Base-by-base conservation (phyloP, 1,139 yeast species). In the Debaryomyces coudertii region DNA sequence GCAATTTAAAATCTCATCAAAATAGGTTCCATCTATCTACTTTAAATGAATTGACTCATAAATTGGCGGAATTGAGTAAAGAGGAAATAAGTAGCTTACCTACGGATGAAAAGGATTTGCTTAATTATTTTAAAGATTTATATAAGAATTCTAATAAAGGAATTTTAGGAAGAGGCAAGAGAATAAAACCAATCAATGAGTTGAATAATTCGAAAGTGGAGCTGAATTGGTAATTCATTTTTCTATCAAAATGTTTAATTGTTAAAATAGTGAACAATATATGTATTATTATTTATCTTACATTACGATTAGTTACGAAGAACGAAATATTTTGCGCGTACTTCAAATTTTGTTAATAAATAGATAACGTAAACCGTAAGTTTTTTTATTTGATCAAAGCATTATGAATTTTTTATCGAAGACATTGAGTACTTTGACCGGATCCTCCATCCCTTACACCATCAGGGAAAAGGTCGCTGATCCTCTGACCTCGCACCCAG, bases 1-100 rank as follows among this genome's bases (percentile, higher is more conserved):
- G 97, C 2, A 92, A 92, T 62, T 77, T 92, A 70, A 92, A 92
- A 66, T 87, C 96, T 0, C 98, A 92, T 65, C 98, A 92, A 62
- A 92, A 90, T 66, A 76, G 92, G 57, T 90, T 90, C 62, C 98
- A 92, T 66, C 68, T 82, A 51, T 81, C 80, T 14, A 83, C 95
- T 0, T 75, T 92, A 54, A 81, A 80, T 53, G 72, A 72, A 40
- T 69, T 90, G 55, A 87, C 95, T 5, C 76, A 71, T 43, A 80
- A 77, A 53, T 67, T 86, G 51, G 90, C 90, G 0, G 84, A 82
- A 53, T 63, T 83, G 35, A 63, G 67, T 45, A 73, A 76, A 0
- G 66, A 64, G 28, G 74, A 72, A 15, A 72, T 87, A 49, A 74
- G 73, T 25, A 62, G 65, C 54, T 59, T 80, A 38, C 88, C 92